phyloP scores from a whole-genome alignment of 2,329 filamentous ascomycete genomes.

The Fonsecaea erecta region DNA sequence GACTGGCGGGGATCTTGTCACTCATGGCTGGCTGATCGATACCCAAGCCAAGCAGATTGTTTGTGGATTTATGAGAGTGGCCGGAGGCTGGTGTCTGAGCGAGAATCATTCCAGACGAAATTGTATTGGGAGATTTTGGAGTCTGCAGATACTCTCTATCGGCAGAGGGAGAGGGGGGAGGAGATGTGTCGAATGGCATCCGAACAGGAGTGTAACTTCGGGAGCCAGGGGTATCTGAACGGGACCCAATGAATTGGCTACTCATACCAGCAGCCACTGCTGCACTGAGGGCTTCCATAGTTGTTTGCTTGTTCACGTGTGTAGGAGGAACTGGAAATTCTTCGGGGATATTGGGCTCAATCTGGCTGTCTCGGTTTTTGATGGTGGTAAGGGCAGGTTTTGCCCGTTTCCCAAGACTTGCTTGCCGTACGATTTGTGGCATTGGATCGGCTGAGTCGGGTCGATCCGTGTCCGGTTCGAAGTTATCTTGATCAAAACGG shows the following conservation, averaged over 20 bases:
- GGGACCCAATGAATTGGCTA: conserved; percentile 5
- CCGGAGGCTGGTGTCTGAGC: conserved; percentile 16
- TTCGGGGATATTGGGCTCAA: conserved; percentile 36
- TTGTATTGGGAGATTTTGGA: conserved; percentile 27
- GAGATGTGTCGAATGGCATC: conserved; percentile 34
- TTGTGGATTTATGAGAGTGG: conserved; percentile 31
- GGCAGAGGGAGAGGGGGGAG: conserved; percentile 26
- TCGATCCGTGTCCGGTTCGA: conserved; percentile 11
- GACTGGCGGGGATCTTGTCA: conserved; percentile 45
- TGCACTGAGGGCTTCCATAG: conserved; percentile 34
- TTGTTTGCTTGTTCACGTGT: conserved; percentile 25
- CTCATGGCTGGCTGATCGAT: conserved; percentile 42
- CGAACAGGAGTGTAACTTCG: conserved; percentile 30
- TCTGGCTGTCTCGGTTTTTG: conserved; percentile 36
- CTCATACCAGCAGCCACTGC: conserved; percentile 33
- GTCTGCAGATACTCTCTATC: conserved; percentile 32
- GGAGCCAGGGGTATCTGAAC: conserved; percentile 22
- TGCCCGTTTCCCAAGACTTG: conserved; percentile 50
- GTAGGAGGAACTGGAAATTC: conserved; percentile 8
- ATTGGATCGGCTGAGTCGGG: conserved; percentile 22
- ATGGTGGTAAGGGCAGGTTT: conserved; percentile 51
- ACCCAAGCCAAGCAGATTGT: conserved; percentile 31
- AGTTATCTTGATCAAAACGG: conserved; percentile 10
- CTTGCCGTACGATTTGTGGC: conserved; percentile 45
- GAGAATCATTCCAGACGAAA: conserved; percentile 25